Conservation (phyloP, 1,139 yeast species). For the Suhomyces chickasaworum region DNA sequence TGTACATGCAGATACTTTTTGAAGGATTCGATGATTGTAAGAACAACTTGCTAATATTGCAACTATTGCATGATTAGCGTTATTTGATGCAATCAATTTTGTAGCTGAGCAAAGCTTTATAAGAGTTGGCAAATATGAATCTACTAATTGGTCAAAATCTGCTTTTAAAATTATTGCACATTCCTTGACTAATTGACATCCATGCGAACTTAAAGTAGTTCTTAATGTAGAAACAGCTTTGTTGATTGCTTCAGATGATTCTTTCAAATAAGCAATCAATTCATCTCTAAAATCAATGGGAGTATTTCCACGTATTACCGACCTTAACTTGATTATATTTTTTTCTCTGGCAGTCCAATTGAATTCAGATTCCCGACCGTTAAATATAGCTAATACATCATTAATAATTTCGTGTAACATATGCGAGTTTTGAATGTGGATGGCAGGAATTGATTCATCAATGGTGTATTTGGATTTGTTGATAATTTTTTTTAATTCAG, state of each 20-base stretch:
- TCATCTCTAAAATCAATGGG: slow-evolving; percentile 40
- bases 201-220: slow-evolving; percentile 77
- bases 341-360: slow-evolving; percentile 83
- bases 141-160: slow-evolving; percentile 61
- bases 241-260: slow-evolving; percentile 59
- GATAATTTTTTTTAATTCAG: slow-evolving; percentile 14
- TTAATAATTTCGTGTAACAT: slow-evolving; percentile 22
- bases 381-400: slow-evolving; percentile 44
- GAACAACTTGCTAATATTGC: slow-evolving; percentile 60
- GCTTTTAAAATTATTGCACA: slow-evolving; percentile 52
- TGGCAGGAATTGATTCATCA: slow-evolving; percentile 27
- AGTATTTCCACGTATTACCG: slow-evolving; percentile 61
- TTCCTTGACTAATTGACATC: slow-evolving; percentile 82
- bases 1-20: slow-evolving; percentile 53
- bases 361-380: slow-evolving; percentile 83
- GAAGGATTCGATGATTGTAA: slow-evolving; percentile 54
- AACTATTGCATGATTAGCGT: slow-evolving; percentile 69
- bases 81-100: slow-evolving; percentile 74
- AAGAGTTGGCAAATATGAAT: slow-evolving; percentile 57
- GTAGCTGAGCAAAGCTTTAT: slow-evolving; percentile 71
- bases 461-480: slow-evolving; percentile 26
- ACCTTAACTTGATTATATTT: slow-evolving; percentile 56
- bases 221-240: slow-evolving; percentile 75
- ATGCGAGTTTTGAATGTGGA: slow-evolving; percentile 21
- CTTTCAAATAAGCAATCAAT: slow-evolving; percentile 45